Evolutionary conservation across 2,329 filamentous ascomycete genomes (phyloP), one percentile per base, ranked within the genome.

Genomic region (Akanthomyces dipterigenus): DNA sequence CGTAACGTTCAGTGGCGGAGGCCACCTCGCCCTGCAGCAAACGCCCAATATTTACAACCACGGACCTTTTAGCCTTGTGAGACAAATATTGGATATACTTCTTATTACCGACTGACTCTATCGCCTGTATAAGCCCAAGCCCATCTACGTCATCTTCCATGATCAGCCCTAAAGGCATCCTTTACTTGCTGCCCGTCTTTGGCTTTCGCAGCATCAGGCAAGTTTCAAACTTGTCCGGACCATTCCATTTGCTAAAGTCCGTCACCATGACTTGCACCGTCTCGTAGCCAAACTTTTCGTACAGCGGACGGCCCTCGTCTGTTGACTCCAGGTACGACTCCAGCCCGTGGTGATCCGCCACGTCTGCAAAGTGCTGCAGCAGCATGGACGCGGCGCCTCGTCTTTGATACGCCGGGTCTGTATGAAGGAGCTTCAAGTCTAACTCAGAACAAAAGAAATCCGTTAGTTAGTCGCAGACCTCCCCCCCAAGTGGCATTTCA

Each of bases 401-500:
- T 50, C 69, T 68, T 51, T 76, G 74, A 59, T 75, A 72, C 16
- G 70, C 69, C 1, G 74, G 70, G 50, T 75, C 68, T 2, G 75
- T 77, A 46, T 76, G 72, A 38, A 77, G 67, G 1, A 74, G 67
- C 51, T 74, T 73, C 3, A 77, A 64, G 58, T 76, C 75, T 76
- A 20, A n/a, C n/a, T n/a, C n/a, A n/a, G n/a, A 12, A 31, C 5
- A 14, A 48, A 11, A 9, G 18, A 9, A 12, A 6, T 16, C n/a
- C 14, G 12, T 43, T n/a, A 42, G 53, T 11, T 20, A 12, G 11
- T 34, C 31, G 31, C 31, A 34, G 31, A n/a, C n/a, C n/a, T n/a
- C n/a, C 31, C 8, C 31, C 31, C 8, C 28, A 5, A 4, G 28
- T 31, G 4, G 28, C 28, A 8, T 31, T 34, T 34, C 31, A 34